phyloP scores from a whole-genome alignment of 1,284 basidiomycete species.

The Thecaphora thlaspeos region DNA sequence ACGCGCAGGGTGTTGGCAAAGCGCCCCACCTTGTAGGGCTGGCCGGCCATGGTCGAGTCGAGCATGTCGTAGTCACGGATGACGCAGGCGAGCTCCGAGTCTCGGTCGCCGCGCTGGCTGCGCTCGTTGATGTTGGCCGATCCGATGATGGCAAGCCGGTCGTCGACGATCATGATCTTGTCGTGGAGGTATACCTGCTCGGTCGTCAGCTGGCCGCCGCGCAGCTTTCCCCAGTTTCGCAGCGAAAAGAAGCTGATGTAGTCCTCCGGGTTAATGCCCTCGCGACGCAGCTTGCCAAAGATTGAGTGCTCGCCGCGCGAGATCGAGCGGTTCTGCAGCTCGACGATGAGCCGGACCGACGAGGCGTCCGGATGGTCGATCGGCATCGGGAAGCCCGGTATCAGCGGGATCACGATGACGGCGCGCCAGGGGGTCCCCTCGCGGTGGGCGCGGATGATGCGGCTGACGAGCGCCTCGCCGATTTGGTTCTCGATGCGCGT shows the following conservation, averaged over 20 bases:
- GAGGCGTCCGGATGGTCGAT: constrained; percentile 90
- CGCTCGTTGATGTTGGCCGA: constrained; percentile 99
- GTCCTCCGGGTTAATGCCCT: constrained; percentile 81
- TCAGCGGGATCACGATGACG: constrained; percentile 84
- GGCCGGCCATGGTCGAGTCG: constrained; percentile 83
- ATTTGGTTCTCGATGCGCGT: constrained; percentile 88
- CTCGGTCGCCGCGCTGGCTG: constrained; percentile 89
- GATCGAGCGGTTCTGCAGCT: constrained; percentile 73
- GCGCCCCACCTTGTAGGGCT: constrained; percentile 90
- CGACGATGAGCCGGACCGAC: constrained; percentile 65
- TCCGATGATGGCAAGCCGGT: constrained; percentile 95
- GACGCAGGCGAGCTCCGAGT: constrained; percentile 89
- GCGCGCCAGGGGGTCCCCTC: constrained; percentile 85
- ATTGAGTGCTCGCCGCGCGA: constrained; percentile 88
- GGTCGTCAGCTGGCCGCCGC: constrained; percentile 78
- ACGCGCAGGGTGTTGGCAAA: constrained; percentile 93
- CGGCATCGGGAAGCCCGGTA: constrained; percentile 91
- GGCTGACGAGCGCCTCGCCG: constrained; percentile 86
- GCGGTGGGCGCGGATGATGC: constrained; percentile 83
- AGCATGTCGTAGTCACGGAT: constrained; percentile 97
- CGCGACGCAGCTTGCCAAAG: constrained; percentile 78
- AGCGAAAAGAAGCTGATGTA: constrained; percentile 91
- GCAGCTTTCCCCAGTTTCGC: constrained; percentile 89
- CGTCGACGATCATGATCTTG: constrained; percentile 85
- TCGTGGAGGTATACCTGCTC: constrained; percentile 66